Base-by-base conservation (phyloP, 2,329 filamentous ascomycete genomes). In the Stachybotrys echinatus region DNA sequence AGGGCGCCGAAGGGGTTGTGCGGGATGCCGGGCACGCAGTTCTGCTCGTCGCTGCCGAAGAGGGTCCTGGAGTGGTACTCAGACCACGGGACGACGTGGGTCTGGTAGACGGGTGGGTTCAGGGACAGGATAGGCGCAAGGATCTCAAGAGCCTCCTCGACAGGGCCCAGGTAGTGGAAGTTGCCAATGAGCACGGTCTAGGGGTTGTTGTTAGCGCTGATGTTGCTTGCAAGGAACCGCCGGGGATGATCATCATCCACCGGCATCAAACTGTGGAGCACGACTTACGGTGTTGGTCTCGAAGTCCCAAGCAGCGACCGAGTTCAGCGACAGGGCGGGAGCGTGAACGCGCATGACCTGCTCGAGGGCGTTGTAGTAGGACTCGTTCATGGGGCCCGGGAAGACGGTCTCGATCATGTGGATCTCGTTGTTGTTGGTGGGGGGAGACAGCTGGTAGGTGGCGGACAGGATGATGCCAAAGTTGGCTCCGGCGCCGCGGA, bases 401-500 rank as follows among this genome's bases (percentile, higher is more conserved):
- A 12, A 40, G n/a, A n/a, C 38, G 5, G 27, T 27, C 10, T 45
- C 42, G 21, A 27, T 22, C 5, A 23, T 23, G 21, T 17, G 23
- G 10, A 45, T 27, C 17, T 45, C 20, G 21, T 27, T 22, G 23
- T 45, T 45, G n/a, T 45, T 45, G 6, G 23, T 45, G 17, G 12
- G 42, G 14, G 42, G 20, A 14, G 20, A 22, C 42, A 45, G 21
- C 21, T 45, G 21, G 14, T 27, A 45, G 17, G 42, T 45, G 17
- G 42, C 42, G 6, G 12, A 12, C 5, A 22, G n/a, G 14, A 45
- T 23, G 42, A 45, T 45, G 6, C 42, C 42, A 6, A 45, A 27
- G 21, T 45, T 45, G 42, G 42, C 42, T 7, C 42, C 42, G 17
- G 42, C 42, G 14, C 42, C 42, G n/a, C 42, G 42, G 21, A 45